A percentile compares a stretch with the other conserved stretches of the same genome.
Conservation (phyloP, 352 stramenopile species). For the Pythium volutum region DNA sequence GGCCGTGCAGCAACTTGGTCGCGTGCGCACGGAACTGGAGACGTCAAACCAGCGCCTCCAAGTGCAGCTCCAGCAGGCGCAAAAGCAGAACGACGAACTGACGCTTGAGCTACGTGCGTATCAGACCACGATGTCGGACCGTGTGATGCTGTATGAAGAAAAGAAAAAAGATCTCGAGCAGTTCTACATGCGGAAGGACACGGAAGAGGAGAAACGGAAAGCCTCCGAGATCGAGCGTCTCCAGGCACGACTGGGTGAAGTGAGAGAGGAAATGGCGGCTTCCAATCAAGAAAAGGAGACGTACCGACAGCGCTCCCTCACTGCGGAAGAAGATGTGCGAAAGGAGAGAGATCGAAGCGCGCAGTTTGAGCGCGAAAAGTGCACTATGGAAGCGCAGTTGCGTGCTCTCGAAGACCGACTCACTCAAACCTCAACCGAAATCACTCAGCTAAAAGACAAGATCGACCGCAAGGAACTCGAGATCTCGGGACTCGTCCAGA, state of each 20-base stretch:
- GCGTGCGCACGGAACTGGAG: conserved; percentile 21
- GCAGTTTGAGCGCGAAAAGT: conserved; percentile 61
- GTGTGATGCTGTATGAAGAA: conserved; percentile 55
- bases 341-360: conserved; percentile 50
- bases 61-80: conserved; percentile 44
- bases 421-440: conserved; percentile 30
- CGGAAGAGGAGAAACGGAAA: conserved; percentile 56
- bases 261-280: conserved; percentile 47
- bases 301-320: conserved; percentile 38
- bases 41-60: conserved; percentile 41
- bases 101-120: conserved; percentile 56
- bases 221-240: conserved; percentile 49
- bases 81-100: conserved; percentile 57
- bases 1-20: conserved; percentile 29
- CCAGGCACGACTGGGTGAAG: conserved; percentile 44
- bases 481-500: conserved; percentile 59
- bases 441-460: conserved; percentile 52
- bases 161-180: conserved; percentile 64
- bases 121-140: conserved; percentile 42
- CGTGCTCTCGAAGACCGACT: conserved; percentile 51
- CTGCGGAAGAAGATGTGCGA: conserved; percentile 46
- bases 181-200: conserved; percentile 56
- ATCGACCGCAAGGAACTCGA: conserved; percentile 69
- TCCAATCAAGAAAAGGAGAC: conserved; percentile 48
- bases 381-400: conserved; percentile 54